phyloP scores from a whole-genome alignment of 805 yeast genomes.

The Metschnikowia chrysomelidarum region DNA sequence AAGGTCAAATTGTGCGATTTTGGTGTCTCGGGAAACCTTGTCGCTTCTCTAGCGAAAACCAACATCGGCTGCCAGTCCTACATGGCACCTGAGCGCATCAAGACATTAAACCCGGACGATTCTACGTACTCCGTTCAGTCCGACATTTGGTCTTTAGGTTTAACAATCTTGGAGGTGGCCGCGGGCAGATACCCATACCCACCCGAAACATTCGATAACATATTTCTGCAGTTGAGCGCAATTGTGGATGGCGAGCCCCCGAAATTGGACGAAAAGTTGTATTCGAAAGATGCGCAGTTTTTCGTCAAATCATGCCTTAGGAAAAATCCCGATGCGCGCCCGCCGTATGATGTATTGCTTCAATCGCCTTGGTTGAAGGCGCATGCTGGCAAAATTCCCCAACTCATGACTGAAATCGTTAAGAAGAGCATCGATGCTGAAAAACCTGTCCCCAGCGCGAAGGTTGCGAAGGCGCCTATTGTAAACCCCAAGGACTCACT shows the following conservation, averaged over 20 bases:
- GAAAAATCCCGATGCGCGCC: conserved; percentile 78
- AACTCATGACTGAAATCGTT: conserved; percentile 30
- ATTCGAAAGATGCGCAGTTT: conserved; percentile 72
- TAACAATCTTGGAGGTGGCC: conserved; percentile 83
- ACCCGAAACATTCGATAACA: conserved; percentile 85
- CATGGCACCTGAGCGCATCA: conserved; percentile 98
- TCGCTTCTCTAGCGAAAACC: conserved; percentile 91
- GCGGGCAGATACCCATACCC: conserved; percentile 95
- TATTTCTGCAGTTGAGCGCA: conserved; percentile 90
- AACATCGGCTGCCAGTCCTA: conserved; percentile 97
- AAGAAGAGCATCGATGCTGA: conserved; percentile 17
- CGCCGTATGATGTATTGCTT: conserved; percentile 71
- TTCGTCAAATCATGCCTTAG: conserved; percentile 77
- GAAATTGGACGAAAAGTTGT: conserved; percentile 30
- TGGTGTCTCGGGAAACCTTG: conserved; percentile 93
- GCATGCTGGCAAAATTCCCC: conserved; percentile 38
- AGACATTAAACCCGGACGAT: conserved; percentile 69
- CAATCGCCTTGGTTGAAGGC: conserved; percentile 80
- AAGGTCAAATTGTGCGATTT: conserved; percentile 90
- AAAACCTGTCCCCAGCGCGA: conserved; percentile 10
- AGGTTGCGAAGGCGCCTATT: conserved; percentile 19
- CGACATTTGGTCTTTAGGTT: conserved; percentile 93
- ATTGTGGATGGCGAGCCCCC: conserved; percentile 56
- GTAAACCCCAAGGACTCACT: conserved; percentile 12
- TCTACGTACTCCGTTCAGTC: conserved; percentile 87